Evolutionary conservation across 495 filamentous ascomycete species (phyloP), one percentile per base, ranked within the genome.

Genomic region (Letharia columbiana): DNA sequence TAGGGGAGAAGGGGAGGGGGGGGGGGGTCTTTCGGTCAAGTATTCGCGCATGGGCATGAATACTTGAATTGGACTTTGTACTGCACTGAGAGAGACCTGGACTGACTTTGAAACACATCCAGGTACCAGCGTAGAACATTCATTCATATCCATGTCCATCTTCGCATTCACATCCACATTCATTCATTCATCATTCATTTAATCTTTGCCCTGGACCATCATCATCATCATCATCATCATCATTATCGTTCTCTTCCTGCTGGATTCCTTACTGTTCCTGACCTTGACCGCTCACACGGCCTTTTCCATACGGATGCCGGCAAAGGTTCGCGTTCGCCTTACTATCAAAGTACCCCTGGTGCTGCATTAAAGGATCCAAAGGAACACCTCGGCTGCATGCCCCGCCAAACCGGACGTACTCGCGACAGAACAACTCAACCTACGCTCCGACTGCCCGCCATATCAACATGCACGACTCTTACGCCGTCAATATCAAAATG

Each of bases 381-480:
- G n/a, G n/a, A 52, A 66, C 35, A 40, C 37, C 45, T 56, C 59
- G 59, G 59, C 50, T 66, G 58, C 64, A 66, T 66, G 58, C 63
- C 63, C 63, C 42, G 45, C 63, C 54, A 60, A 60, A 56, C 57
- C 54, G 54, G 54, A 37, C 41, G 60, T 50, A 65, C 28, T 65
- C 54, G 63, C 63, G 57, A 45, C 54, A n/a, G 45, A 65, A 64
- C 45, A 59, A 61, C 64, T 42, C 56, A 56, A 28, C 45, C 23
- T 60, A 42, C 41, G 9, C 31, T 61, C 54, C 50, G 37, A 64
- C 47, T 58, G 60, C 63, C 64, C 40, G 65, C 64, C 33, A 67
- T 58, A 67, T 68, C 63, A 57, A 57, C 54, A 73, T 71, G 73
- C 73, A 78, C 72, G 70, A 75, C 62, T 62, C 71, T 67, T 72